These are phyloP conservation scores for Picochlorum sp. DNA, from an alignment of 139 green algal genomes.

Conservation along the genomic window DNA sequence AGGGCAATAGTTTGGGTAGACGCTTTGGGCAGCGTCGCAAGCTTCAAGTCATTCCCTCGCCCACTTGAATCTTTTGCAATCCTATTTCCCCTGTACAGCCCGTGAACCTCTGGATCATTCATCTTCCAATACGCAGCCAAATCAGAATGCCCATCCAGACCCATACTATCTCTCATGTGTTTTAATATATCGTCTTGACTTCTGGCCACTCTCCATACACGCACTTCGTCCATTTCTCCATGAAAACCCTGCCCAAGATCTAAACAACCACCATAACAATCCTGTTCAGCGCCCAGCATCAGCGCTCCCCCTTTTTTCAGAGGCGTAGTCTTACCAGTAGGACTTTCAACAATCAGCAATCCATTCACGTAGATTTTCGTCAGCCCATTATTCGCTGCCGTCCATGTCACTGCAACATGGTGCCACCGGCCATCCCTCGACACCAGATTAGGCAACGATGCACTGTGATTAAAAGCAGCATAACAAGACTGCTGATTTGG, in stretches of 20 bases:
- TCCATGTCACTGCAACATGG: conserved; percentile 79
- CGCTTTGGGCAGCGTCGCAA: conserved; percentile 36
- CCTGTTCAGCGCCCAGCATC: conserved; percentile 78
- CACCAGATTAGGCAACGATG: conserved; percentile 29
- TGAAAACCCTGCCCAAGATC: conserved; percentile 68
- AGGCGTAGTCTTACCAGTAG: conserved; percentile 40
- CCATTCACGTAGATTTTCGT: conserved; percentile 75
- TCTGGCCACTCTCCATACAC: conserved; percentile 52
- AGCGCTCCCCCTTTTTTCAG: conserved; percentile 55
- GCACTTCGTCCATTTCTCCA: conserved; percentile 75
- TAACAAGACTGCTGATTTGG: conserved; percentile 39
- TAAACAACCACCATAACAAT: conserved; percentile 79
- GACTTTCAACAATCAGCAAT: conserved; percentile 35
- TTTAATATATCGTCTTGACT: conserved; percentile 62
- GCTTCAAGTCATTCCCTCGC: conserved; percentile 57
- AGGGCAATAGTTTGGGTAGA: conserved; percentile 8
- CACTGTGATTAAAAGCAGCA: conserved; percentile 24
- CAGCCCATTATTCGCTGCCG: conserved; percentile 35
- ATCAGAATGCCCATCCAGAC: conserved; percentile 38
- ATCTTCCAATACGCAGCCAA: conserved; percentile 81
- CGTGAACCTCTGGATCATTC: conserved; percentile 53
- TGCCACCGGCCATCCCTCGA: conserved; percentile 59
- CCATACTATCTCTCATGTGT: conserved; percentile 42
- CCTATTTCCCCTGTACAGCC: conserved; percentile 19
- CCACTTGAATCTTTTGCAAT: conserved; percentile 48